These are phyloP conservation scores for Didymella segeticola DNA, from an alignment of 2,329 filamentous ascomycete species.

Conservation along the genomic window DNA sequence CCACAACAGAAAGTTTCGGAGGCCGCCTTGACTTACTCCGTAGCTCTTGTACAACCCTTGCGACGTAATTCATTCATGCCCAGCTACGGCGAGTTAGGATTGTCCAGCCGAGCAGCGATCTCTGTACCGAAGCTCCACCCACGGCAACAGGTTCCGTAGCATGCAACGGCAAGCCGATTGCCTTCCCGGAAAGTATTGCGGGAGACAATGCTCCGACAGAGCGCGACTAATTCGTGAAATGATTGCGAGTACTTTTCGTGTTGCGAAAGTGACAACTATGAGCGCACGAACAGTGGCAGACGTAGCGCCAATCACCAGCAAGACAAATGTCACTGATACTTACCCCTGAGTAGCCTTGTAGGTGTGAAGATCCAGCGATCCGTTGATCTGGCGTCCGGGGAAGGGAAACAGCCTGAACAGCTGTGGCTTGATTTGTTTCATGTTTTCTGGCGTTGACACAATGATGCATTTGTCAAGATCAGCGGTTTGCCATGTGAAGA, in stretches of 20 bases:
- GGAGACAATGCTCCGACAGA: slow-evolving; percentile 9
- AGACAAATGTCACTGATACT: slow-evolving; percentile 8
- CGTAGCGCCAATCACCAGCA: slow-evolving; percentile 1
- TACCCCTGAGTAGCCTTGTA: slow-evolving; percentile 16
- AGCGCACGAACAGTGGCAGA: background rate
- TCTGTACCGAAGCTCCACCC: slow-evolving; percentile 1
- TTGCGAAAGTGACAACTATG: background rate
- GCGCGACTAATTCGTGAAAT: background rate
- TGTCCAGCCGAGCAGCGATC: slow-evolving; percentile 3
- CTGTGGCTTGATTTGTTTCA: slow-evolving; percentile 18
- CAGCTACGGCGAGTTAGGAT: background rate
- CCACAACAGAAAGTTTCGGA: slow-evolving; percentile 4
- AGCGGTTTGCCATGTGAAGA: slow-evolving; percentile 1
- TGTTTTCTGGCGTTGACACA: slow-evolving; percentile 5
- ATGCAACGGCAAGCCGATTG: slow-evolving; percentile 10
- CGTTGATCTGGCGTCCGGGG: slow-evolving; percentile 16
- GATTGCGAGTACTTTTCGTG: background rate
- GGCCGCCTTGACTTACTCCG: slow-evolving; percentile 1
- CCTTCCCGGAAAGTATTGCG: background rate
- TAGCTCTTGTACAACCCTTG: background rate
- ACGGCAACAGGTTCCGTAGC: background rate
- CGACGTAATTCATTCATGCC: background rate
- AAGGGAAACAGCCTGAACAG: slow-evolving; percentile 6
- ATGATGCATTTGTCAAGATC: slow-evolving; percentile 14
- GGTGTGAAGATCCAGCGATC: slow-evolving; percentile 6